Evolutionary conservation across 495 filamentous ascomycete species (phyloP), one percentile per base, ranked within the genome.

Genomic region (Astrocystis sublimbata): DNA sequence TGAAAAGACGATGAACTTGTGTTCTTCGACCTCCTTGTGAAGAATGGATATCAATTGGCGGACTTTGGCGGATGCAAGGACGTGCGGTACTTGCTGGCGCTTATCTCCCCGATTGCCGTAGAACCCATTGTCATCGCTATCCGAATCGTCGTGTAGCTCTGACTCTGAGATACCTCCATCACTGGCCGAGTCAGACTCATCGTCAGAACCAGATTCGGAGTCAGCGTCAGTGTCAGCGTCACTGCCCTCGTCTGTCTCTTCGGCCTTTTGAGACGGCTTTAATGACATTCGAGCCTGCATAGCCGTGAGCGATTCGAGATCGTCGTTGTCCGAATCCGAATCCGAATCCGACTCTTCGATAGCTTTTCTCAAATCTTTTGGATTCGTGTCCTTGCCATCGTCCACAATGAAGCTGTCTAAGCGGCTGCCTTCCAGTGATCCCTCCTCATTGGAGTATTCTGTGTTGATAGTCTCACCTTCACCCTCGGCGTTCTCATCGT

Each of bases 1-100:
- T 3, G 92, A 96, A 76, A 98, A 98, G 62, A 98, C 92, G 72
- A 98, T 98, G 73, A 94, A 94, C 73, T 98, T 98, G 80, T 96
- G 88, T 51, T 79, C 73, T 35, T 82, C 73, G 0, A 87, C 84
- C 73, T 98, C 94, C 59, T 86, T 85, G 66, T 86, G 82, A 17
- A 98, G 88, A 64, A 98, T 88, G 63, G 81, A 76, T 73, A 97
- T 83, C 24, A 98, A 80, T 56, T 91, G 86, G 51, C 86, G 87
- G 69, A 97, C 96, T 78, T 98, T 98, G 61, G 94, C 92, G 2
- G 94, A 98, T 4, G 87, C 84, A 12, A 87, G 79, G 31, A 84
- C 73, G 43, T 75, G 73, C 31, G 73, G 76, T 35, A 69, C 64
- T 52, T 70, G 67, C 26, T 75, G 75, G 40, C 68, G 71, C 53